Base-by-base conservation (phyloP, 345 rosid genomes). In the Corchorus capsularis region DNA sequence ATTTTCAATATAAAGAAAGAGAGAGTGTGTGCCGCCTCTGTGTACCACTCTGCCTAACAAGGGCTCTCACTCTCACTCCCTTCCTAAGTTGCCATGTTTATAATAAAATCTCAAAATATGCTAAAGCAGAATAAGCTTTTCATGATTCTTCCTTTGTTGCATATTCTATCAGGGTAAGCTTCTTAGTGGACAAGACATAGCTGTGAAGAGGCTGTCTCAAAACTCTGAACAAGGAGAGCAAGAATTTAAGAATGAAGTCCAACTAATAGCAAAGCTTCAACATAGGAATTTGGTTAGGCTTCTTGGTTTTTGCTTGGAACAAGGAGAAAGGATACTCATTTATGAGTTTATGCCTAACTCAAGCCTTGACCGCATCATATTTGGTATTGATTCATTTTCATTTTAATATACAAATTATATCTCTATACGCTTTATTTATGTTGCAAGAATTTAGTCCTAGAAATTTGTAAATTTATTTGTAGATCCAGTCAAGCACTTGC, bases 201-300 rank as follows among this genome's bases (percentile, higher is more conserved):
- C 77, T 1, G 77, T 74, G 22, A 63, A 74, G 77, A 74, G 77
- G 3, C 37, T 74, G 1, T 35, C 11, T 12, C 0, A 22, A 4
- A n/a, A 50, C 27, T 73, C 77, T 16, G 60, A 46, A 35, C 49
- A 73, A 49, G 77, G 77, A 17, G 60, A 47, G 0, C 34, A 4
- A 2, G 77, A 73, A 61, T 73, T 73, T 39, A 61, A 62, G 37
- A 73, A 73, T 13, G 77, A 73, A 73, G 69, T 73, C 1, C 22
- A 61, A 47, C 4, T 73, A 73, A 73, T 61, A 47, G 69, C 69
- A 46, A 49, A 47, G 41, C 76, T 73, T 62, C 77, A 73, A 32
- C 77, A 62, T 34, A 62, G 60, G 46, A 73, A 73, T 34, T 62
- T 73, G 77, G 69, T 61, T 46, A 73, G 77, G 77, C 69, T 73